Evolutionary conservation across 257 asterid species (phyloP), one percentile per base, ranked within the genome.

Genomic region (Catharanthus roseus): DNA sequence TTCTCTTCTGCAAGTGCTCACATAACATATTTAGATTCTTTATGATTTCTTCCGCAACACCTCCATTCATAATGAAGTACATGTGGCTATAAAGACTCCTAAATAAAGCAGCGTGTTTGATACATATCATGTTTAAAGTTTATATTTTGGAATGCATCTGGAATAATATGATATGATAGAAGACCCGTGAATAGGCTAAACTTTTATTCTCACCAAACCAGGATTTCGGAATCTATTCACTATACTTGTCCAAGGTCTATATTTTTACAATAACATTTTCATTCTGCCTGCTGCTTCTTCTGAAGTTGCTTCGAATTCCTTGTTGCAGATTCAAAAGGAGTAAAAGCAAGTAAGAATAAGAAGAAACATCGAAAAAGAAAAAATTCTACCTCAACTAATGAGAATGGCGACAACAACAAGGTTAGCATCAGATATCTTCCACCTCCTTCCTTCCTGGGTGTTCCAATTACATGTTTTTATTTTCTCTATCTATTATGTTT

Each of bases 291-390:
- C 19, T 26, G 41, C 28, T 67, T 72, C 44, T 34, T 62, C 55
- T 64, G 26, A 71, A 54, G 38, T 65, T 31, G 57, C n/a, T 74
- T 49, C 45, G 62, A 29, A 16, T 56, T 26, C 64, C 73, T 24
- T 76, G 10, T 74, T 72, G 49, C 79, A 83, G 87, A 80, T 65
- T 65, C 77, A 19, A 83, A 80, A 77, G 87, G 77, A 47, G 80
- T 13, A 19, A 80, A 76, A 76, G 63, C 77, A 55, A 24, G 69
- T 57, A 83, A 77, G 62, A 83, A 75, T 24, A 83, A 83, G 64
- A 83, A 80, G 85, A 83, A 80, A 80, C 77, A 68, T 61, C 65
- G 82, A 33, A 65, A 84, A 71, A 80, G 75, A 44, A 83, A 77
- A 41, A 72, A 64, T 54, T 62, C 71, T 34, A 73, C 75, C 16